Conservation (phyloP, 208 protist species). For the Leishmania lainsoni region DNA sequence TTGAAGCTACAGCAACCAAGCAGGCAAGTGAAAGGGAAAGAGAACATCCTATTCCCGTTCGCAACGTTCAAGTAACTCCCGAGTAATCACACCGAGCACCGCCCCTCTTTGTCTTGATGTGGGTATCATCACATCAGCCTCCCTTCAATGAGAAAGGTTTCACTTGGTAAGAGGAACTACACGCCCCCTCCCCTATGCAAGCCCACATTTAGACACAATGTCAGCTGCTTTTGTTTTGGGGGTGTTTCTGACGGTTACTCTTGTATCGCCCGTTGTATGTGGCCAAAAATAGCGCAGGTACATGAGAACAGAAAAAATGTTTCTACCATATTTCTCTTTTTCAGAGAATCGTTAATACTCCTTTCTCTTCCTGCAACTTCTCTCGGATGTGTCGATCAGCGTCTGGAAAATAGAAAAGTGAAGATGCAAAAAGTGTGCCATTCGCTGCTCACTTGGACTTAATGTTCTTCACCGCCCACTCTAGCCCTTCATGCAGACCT, state of each 20-base stretch:
- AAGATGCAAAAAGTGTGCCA: slow-evolving; percentile 23
- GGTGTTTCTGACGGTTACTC: background rate
- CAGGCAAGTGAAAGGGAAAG: background rate
- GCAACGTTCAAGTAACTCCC: background rate
- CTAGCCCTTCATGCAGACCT: slow-evolving; percentile 86
- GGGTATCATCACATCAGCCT: background rate
- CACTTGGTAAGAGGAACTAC: background rate
- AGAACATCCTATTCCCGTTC: background rate
- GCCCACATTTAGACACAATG: background rate
- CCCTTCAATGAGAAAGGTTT: background rate
- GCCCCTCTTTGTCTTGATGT: background rate
- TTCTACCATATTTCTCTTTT: slow-evolving; percentile 14
- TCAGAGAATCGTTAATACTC: background rate
- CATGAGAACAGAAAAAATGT: slow-evolving; percentile 10
- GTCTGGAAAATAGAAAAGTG: slow-evolving; percentile 12
- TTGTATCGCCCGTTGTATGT: slow-evolving; percentile 8
- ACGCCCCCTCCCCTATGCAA: background rate
- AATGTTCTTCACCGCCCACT: slow-evolving; percentile 89
- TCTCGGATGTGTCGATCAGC: background rate
- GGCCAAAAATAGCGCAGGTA: slow-evolving; percentile 14
- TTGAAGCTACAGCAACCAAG: background rate
- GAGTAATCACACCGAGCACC: background rate
- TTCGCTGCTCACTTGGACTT: slow-evolving; percentile 37
- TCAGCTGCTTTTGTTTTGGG: background rate
- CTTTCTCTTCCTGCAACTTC: background rate